Evolutionary conservation across 805 yeast species (phyloP).

Genomic region (Jamesozyma lodderae): DNA sequence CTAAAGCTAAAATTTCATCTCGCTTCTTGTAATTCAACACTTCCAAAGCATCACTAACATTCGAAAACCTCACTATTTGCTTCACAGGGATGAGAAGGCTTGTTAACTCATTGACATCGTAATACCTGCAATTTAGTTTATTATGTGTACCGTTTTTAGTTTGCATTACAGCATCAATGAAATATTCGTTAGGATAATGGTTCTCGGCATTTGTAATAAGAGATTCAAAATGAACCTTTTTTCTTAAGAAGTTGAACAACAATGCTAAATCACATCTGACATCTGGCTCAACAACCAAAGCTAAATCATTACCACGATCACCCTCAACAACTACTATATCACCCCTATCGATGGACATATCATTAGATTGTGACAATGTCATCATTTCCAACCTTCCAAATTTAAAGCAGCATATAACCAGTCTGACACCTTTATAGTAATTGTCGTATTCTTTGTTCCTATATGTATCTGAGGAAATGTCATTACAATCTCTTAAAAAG

Average conservation of each 20-base stretch:
- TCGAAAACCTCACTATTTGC: slow-evolving; percentile 68
- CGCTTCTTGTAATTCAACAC: slow-evolving; percentile 54
- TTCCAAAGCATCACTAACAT: slow-evolving; percentile 52
- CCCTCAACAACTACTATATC: slow-evolving; percentile 77
- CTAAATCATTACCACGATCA: slow-evolving; percentile 75
- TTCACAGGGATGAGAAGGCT: slow-evolving; percentile 64
- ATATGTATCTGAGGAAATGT: slow-evolving; percentile 1
- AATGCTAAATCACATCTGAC: slow-evolving; percentile 57
- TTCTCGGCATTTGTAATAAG: slow-evolving; percentile 26
- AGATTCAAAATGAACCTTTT: slow-evolving; percentile 48
- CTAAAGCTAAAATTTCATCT: slow-evolving; percentile 64
- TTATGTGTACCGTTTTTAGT: slow-evolving; percentile 19
- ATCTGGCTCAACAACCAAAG: slow-evolving; percentile 58
- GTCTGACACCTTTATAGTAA: slow-evolving; percentile 26
- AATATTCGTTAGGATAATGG: slow-evolving; percentile 23
- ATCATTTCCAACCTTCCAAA: slow-evolving; percentile 63
- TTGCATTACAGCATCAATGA: slow-evolving; percentile 23
- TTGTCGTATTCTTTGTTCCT: not conserved
- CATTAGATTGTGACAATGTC: slow-evolving; percentile 57
- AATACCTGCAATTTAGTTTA: slow-evolving; percentile 23
- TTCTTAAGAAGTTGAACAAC: slow-evolving; percentile 63
- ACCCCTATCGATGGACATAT: slow-evolving; percentile 44
- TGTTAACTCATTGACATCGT: slow-evolving; percentile 38
- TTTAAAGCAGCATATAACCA: slow-evolving; percentile 45
- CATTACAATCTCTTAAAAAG: not conserved